A percentile compares a stretch with the other conserved stretches of the same genome.
These are phyloP conservation scores for Hordeum pubiflorum DNA, from an alignment of 202 grass and related monocot genomes.

Conservation along the genomic window DNA sequence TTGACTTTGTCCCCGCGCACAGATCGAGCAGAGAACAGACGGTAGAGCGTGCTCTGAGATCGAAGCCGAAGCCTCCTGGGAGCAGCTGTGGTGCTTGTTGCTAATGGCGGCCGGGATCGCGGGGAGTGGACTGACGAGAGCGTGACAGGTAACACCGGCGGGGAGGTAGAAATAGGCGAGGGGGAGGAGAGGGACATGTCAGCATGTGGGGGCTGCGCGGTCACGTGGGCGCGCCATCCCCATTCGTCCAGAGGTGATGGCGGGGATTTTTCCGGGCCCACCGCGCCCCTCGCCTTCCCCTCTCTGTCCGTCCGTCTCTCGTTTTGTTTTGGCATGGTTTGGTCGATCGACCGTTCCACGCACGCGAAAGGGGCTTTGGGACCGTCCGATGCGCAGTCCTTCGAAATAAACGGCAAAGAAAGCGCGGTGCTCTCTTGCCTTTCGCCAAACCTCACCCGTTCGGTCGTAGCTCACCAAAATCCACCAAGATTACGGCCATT, in stretches of 20 bases:
- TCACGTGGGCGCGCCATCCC: slow-evolving; percentile 47
- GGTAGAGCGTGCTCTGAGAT: not conserved
- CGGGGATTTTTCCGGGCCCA: slow-evolving; percentile 33
- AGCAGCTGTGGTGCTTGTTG: not conserved
- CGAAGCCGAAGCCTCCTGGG: not conserved
- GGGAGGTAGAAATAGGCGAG: slow-evolving; percentile 46
- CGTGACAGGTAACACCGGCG: slow-evolving; percentile 15
- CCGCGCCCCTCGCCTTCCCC: slow-evolving; percentile 12
- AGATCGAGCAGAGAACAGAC: not conserved
- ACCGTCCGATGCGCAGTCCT: no score
- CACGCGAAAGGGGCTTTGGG: no score
- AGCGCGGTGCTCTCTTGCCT: not conserved
- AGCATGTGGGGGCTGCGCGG: slow-evolving; percentile 23
- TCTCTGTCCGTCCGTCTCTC: not conserved
- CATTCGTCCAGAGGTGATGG: slow-evolving; percentile 58
- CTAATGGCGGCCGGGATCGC: not conserved
- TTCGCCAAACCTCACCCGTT: not conserved
- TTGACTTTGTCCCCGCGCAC: not conserved
- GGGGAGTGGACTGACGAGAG: not conserved
- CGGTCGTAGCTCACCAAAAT: not conserved
- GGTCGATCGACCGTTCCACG: no score
- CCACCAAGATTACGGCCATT: not conserved
- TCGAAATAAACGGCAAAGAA: not conserved
- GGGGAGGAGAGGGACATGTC: slow-evolving; percentile 13
- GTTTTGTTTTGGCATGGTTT: not conserved